phyloP scores from a whole-genome alignment of 2,329 filamentous ascomycete genomes.

The Pyrenophora tritici-repentis region DNA sequence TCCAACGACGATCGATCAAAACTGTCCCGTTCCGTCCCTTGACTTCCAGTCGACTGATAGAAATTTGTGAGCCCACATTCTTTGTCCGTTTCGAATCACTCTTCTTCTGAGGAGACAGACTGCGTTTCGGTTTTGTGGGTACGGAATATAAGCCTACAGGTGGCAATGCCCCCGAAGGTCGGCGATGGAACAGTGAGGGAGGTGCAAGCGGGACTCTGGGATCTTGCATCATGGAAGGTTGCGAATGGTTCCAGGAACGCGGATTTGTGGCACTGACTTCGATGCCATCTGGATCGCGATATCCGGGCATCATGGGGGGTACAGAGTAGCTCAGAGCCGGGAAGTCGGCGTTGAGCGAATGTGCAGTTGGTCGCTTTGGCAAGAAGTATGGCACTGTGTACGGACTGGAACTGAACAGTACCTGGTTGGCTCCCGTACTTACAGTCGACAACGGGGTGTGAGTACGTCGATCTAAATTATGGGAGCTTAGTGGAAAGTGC shows the following conservation, averaged over 20 bases:
- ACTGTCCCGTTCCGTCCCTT: conserved; percentile 14
- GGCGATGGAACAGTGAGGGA: background rate
- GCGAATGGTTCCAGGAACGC: too few relatives aligned
- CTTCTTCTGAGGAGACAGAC: conserved; percentile 6
- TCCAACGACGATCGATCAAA: conserved; percentile 30
- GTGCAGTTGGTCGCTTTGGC: background rate
- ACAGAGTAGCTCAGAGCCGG: background rate
- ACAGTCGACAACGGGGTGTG: background rate
- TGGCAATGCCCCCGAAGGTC: conserved; percentile 15
- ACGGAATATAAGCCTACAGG: conserved; percentile 28
- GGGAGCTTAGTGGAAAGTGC: background rate
- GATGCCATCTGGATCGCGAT: too few relatives aligned
- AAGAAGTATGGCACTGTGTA: background rate
- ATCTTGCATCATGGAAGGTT: too few relatives aligned
- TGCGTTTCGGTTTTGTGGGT: conserved; percentile 19
- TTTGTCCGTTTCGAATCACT: background rate
- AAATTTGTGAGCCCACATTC: background rate
- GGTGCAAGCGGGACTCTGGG: background rate
- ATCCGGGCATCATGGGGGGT: too few relatives aligned
- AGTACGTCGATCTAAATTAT: background rate
- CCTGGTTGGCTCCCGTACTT: too few relatives aligned
- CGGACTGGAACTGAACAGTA: background rate
- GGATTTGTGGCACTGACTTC: too few relatives aligned
- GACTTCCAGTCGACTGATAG: conserved; percentile 25
- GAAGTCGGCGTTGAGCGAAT: conserved; percentile 1